Percentiles rank a stretch among this genome's conserved stretches.
Evolutionary conservation across 768 basidiomycete genomes (phyloP).

Genomic region (Pulveroboletus frians): DNA sequence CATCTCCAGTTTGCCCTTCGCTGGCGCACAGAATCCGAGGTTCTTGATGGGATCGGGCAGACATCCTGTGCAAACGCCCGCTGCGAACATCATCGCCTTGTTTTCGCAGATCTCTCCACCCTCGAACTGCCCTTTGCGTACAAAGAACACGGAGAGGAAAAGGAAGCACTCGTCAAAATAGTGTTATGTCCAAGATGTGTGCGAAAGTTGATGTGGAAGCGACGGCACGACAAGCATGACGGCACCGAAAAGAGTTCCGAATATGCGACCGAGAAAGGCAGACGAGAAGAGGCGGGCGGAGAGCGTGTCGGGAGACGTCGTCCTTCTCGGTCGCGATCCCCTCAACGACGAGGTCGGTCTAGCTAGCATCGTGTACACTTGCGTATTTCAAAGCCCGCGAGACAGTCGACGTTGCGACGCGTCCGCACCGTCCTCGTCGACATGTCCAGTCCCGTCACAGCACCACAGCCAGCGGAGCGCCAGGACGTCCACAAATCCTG

Average conservation of each 20-base stretch:
- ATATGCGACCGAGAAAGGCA: background rate
- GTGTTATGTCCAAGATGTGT: conserved; percentile 77
- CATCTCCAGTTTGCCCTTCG: conserved; percentile 71
- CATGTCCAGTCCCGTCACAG: conserved; percentile 11
- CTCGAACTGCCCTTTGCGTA: conserved; percentile 91
- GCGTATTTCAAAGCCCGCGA: conserved; percentile 21
- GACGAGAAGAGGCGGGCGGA: background rate
- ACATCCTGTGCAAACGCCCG: conserved; percentile 86
- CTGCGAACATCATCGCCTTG: conserved; percentile 57
- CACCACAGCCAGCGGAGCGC: conserved; percentile 48
- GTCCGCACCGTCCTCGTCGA: background rate
- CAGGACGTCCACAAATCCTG: conserved; percentile 77
- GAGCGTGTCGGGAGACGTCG: background rate
- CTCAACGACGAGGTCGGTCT: conserved; percentile 9
- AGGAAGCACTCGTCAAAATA: conserved; percentile 85
- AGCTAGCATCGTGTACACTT: background rate
- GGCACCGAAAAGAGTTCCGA: conserved; percentile 1
- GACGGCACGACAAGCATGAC: conserved; percentile 55
- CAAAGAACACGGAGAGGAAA: conserved; percentile 66
- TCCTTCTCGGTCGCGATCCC: conserved; percentile 29
- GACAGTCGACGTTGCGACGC: too few species aligned
- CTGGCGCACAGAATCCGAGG: conserved; percentile 92
- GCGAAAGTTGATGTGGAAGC: conserved; percentile 84
- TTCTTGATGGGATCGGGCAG: conserved; percentile 80
- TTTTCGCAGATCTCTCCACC: conserved; percentile 48